phyloP scores from a whole-genome alignment of 2,329 filamentous ascomycete genomes.

The Colletotrichum noveboracense region DNA sequence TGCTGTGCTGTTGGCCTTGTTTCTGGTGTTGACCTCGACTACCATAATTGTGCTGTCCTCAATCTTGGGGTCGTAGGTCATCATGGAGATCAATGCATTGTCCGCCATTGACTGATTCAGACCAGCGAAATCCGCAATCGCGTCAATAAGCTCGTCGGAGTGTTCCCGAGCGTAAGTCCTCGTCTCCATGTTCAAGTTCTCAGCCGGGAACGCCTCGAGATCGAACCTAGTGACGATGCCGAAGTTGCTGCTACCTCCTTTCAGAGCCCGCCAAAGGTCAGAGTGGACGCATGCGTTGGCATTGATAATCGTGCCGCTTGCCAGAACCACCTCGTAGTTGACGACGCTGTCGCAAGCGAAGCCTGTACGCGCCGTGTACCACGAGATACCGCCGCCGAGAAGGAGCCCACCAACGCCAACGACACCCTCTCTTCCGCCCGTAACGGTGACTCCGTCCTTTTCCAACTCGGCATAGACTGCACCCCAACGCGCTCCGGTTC shows the following conservation, averaged over 20 bases:
- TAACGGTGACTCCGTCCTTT: not conserved
- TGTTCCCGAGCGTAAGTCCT: not conserved
- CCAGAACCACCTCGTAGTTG: slow-evolving; percentile 48
- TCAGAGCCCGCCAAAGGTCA: slow-evolving; percentile 48
- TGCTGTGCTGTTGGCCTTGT: not conserved
- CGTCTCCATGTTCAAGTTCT: not conserved
- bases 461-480: not conserved
- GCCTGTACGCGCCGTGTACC: slow-evolving; percentile 30
- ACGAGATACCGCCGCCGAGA: slow-evolving; percentile 30
- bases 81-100: not conserved
- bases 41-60: not conserved
- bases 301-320: slow-evolving; percentile 42
- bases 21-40: not conserved
- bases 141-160: not conserved
- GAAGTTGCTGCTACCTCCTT: slow-evolving; percentile 52
- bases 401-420: slow-evolving; percentile 34
- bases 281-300: slow-evolving; percentile 37
- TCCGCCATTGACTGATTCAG: not conserved
- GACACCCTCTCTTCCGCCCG: slow-evolving; percentile 33
- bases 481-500: not conserved
- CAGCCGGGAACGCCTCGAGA: not conserved
- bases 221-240: slow-evolving; percentile 37
- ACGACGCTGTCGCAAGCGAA: slow-evolving; percentile 44
- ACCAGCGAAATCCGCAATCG: not conserved
- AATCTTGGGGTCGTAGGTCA: not conserved